Conservation (phyloP, 495 filamentous ascomycete genomes). For the Pseudomonodictys pantanalensis region DNA sequence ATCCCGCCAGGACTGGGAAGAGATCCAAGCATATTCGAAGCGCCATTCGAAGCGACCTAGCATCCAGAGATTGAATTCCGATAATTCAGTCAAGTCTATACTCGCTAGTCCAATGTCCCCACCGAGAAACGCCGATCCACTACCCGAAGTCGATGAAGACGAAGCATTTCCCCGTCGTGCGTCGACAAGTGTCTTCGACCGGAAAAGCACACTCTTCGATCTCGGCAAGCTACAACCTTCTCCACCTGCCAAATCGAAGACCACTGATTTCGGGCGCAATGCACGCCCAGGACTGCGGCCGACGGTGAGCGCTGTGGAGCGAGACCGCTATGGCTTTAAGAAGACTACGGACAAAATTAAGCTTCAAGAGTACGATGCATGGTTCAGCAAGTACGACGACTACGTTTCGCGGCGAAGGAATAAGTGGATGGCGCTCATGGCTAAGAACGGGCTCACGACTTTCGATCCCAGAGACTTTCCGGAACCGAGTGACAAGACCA, state of each 20-base stretch:
- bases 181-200: slow-evolving; percentile 42
- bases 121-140: background rate
- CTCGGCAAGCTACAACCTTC: background rate
- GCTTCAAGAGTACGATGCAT: slow-evolving; percentile 73
- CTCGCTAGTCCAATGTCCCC: background rate
- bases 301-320: slow-evolving; percentile 28
- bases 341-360: slow-evolving; percentile 81
- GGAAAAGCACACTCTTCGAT: slow-evolving; percentile 39
- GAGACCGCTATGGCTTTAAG: slow-evolving; percentile 89
- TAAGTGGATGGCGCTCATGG: slow-evolving; percentile 79
- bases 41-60: background rate
- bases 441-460: slow-evolving; percentile 69
- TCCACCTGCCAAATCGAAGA: slow-evolving; percentile 1
- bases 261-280: slow-evolving; percentile 2
- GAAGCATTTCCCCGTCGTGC: slow-evolving; percentile 45
- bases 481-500: slow-evolving; percentile 72
- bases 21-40: slow-evolving; percentile 16
- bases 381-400: slow-evolving; percentile 68
- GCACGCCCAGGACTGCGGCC: background rate
- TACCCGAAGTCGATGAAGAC: slow-evolving; percentile 55
- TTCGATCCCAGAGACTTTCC: slow-evolving; percentile 76
- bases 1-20: slow-evolving; percentile 23
- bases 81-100: no score
- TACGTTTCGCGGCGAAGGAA: slow-evolving; percentile 65
- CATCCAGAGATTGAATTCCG: no score